Evolutionary conservation across 352 stramenopile genomes (phyloP).

Genomic region (Phytopythium chamaehyphon): DNA sequence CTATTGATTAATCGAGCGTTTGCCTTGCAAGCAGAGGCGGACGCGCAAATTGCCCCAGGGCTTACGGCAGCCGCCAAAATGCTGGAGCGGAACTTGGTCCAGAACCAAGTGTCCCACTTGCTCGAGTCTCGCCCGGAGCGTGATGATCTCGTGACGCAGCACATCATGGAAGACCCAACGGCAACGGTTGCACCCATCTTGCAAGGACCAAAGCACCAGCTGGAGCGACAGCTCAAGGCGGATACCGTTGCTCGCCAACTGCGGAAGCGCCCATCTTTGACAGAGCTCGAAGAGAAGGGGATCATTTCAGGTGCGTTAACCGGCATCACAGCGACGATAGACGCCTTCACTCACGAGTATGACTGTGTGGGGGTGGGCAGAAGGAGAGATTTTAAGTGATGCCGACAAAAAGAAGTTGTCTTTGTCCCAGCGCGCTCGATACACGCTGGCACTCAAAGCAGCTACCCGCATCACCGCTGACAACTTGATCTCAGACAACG

Average conservation of each 20-base stretch:
- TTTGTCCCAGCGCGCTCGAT: slow-evolving; percentile 59
- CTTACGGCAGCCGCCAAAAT: slow-evolving; percentile 74
- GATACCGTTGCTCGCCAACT: slow-evolving; percentile 68
- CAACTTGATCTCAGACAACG: slow-evolving; percentile 71
- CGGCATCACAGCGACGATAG: slow-evolving; percentile 5
- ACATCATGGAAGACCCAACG: slow-evolving; percentile 63
- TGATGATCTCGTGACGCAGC: slow-evolving; percentile 69
- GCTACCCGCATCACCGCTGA: slow-evolving; percentile 72
- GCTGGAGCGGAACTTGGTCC: slow-evolving; percentile 68
- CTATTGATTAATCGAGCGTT: background rate
- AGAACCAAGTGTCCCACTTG: slow-evolving; percentile 80
- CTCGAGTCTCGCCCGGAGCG: slow-evolving; percentile 74
- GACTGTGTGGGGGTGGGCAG: slow-evolving; percentile 22
- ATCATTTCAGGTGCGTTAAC: slow-evolving; percentile 57
- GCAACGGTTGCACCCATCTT: slow-evolving; percentile 50
- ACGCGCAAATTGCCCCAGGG: slow-evolving; percentile 52
- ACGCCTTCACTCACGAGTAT: slow-evolving; percentile 9
- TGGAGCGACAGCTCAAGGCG: slow-evolving; percentile 68
- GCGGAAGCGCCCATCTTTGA: slow-evolving; percentile 60
- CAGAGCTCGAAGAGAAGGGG: slow-evolving; percentile 71
- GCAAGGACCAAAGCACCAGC: slow-evolving; percentile 65
- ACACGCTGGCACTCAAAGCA: slow-evolving; percentile 78
- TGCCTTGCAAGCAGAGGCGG: slow-evolving; percentile 26
- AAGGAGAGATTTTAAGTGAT: slow-evolving; percentile 60
- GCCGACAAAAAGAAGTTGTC: slow-evolving; percentile 35